Evolutionary conservation across 2,329 filamentous ascomycete species (phyloP).

Genomic region (Parastagonospora avenae): DNA sequence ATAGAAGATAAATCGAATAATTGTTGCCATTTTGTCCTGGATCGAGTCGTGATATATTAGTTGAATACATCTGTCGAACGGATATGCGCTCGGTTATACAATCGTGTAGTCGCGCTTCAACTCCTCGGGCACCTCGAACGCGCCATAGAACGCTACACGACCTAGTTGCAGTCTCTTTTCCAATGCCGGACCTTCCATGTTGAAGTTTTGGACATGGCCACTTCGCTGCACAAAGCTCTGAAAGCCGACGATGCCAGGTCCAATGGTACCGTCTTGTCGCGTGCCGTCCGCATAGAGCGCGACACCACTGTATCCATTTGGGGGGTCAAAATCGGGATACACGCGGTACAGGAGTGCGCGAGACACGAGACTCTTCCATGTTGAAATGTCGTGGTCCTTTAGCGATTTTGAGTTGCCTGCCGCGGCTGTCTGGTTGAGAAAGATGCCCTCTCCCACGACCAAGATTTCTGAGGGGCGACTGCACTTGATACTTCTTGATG

Average conservation of each 20-base stretch:
- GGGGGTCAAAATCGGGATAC: constrained; percentile 22
- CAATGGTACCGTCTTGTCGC: constrained; percentile 20
- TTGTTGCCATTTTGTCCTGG: no score
- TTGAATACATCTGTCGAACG: no score
- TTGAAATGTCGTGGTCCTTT: constrained; percentile 12
- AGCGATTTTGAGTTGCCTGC: constrained; percentile 5
- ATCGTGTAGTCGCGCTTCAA: constrained; percentile 18
- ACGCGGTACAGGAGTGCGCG: constrained; percentile 24
- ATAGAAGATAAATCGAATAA: no score
- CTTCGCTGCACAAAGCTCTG: constrained; percentile 26
- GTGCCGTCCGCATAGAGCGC: constrained; percentile 22
- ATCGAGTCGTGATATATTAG: no score
- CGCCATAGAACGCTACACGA: constrained; percentile 27
- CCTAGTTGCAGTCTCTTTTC: constrained; percentile 19
- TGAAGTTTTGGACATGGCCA: constrained; percentile 21
- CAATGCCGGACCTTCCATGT: constrained; percentile 20
- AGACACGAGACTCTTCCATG: constrained; percentile 22
- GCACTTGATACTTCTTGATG: constrained; percentile 17
- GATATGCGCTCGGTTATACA: neutral
- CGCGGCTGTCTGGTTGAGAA: constrained; percentile 16
- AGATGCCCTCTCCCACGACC: constrained; percentile 26
- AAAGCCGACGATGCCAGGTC: constrained; percentile 23
- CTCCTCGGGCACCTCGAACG: constrained; percentile 25
- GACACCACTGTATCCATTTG: constrained; percentile 26
- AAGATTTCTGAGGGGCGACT: constrained; percentile 13